These are phyloP conservation scores for Hericium erinaceus DNA, from an alignment of 768 basidiomycete genomes.

Conservation along the genomic window DNA sequence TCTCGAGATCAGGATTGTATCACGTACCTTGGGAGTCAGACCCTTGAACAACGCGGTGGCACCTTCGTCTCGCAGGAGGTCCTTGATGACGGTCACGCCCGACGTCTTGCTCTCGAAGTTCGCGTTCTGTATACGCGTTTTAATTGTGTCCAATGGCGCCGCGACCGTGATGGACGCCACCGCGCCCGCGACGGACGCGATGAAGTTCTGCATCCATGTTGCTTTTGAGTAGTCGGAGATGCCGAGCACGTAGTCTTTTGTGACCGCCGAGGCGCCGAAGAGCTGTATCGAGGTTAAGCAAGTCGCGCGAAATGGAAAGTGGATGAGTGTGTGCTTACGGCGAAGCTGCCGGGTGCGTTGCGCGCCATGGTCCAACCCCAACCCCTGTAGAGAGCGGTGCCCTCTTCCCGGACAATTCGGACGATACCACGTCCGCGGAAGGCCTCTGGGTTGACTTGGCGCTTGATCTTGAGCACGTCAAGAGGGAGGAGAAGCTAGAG, in stretches of 20 bases:
- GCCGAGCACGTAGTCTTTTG: conserved; percentile 89
- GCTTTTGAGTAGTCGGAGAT: conserved; percentile 86
- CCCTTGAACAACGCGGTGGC: conserved; percentile 87
- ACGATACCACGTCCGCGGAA: conserved; percentile 90
- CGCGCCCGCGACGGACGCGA: conserved; percentile 85
- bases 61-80: conserved; percentile 85
- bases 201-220: conserved; percentile 97
- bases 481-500: conserved; percentile 85
- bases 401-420: conserved; percentile 87
- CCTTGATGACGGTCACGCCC: conserved; percentile 74
- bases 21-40: conserved; percentile 81
- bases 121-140: conserved; percentile 97
- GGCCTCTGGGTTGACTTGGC: conserved; percentile 96
- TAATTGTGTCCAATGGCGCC: conserved; percentile 91
- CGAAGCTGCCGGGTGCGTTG: conserved; percentile 93
- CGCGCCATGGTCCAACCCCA: conserved; percentile 99
- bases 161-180: conserved; percentile 94
- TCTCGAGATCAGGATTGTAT: not conserved
- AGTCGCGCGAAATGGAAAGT: not conserved
- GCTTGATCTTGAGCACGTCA: conserved; percentile 96
- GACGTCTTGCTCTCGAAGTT: conserved; percentile 85
- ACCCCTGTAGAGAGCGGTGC: conserved; percentile 85
- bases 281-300: conserved; percentile 41
- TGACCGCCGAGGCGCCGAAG: conserved; percentile 91
- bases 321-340: conserved; percentile 42